A percentile compares a stretch with the other conserved stretches of the same genome.
phyloP scores from a whole-genome alignment of 805 yeast genomes.

The Komagataella populi region DNA sequence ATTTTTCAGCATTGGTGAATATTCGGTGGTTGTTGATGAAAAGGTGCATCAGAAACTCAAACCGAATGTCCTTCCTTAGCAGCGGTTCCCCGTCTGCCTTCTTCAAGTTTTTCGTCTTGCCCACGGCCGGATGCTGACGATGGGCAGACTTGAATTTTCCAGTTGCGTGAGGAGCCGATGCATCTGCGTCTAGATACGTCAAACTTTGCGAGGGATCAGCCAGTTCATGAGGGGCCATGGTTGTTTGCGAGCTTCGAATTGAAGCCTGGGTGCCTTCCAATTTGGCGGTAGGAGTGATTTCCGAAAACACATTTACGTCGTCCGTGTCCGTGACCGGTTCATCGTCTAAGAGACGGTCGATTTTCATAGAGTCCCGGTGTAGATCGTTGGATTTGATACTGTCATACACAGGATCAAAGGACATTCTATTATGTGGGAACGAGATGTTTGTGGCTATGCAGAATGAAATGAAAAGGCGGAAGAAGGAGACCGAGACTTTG shows the following conservation, averaged over 20 bases:
- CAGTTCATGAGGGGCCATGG: neutral
- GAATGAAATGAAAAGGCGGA: neutral
- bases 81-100: slow-evolving; percentile 88
- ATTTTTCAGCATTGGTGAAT: slow-evolving; percentile 41
- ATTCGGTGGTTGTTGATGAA: slow-evolving; percentile 52
- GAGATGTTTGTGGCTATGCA: neutral
- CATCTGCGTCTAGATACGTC: neutral
- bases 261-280: neutral
- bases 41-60: slow-evolving; percentile 53
- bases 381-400: neutral
- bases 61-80: slow-evolving; percentile 80
- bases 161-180: neutral
- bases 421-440: neutral
- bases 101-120: slow-evolving; percentile 46
- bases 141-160: neutral
- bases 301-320: neutral
- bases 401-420: neutral
- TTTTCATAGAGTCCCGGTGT: neutral
- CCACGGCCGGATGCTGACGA: neutral
- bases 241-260: neutral
- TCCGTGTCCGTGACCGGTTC: neutral
- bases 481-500: neutral
- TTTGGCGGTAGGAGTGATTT: neutral
- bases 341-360: neutral
- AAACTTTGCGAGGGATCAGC: neutral